Conservation (phyloP, 768 basidiomycete genomes). For the Ramaria sp. region DNA sequence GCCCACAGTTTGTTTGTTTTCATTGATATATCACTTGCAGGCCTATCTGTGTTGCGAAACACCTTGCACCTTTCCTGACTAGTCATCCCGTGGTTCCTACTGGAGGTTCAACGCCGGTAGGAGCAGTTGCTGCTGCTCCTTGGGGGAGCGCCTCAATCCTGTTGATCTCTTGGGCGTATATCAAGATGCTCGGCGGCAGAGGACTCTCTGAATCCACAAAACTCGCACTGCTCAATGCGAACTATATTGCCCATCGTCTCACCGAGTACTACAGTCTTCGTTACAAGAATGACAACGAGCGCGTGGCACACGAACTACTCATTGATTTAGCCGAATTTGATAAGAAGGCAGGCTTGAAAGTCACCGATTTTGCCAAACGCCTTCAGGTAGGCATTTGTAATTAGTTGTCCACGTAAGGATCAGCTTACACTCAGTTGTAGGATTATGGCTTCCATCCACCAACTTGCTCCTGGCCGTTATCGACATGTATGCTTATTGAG, state of each 20-base stretch:
- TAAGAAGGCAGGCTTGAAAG: conserved; percentile 80
- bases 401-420: background rate
- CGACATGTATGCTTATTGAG: conserved; percentile 95
- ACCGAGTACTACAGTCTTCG: conserved; percentile 75
- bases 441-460: conserved; percentile 95
- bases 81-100: conserved; percentile 66
- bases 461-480: conserved; percentile 96
- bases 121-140: conserved; percentile 84
- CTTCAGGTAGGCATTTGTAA: conserved; percentile 51
- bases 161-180: conserved; percentile 97
- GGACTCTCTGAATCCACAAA: conserved; percentile 82
- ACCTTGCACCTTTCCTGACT: conserved; percentile 91
- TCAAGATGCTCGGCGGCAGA: conserved; percentile 97
- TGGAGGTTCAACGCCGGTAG: conserved; percentile 62
- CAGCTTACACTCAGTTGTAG: conserved; percentile 22
- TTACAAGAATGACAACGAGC: conserved; percentile 83
- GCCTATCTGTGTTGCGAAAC: conserved; percentile 89
- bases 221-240: conserved; percentile 85
- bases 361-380: conserved; percentile 93
- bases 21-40: conserved; percentile 22
- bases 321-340: conserved; percentile 96
- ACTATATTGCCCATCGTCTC: conserved; percentile 91
- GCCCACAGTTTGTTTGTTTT: background rate
- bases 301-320: conserved; percentile 92
- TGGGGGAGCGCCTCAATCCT: conserved; percentile 94